A percentile compares a stretch with the other conserved stretches of the same genome.
These are phyloP conservation scores for Xylariales sp. DNA, from an alignment of 2,329 filamentous ascomycete genomes.

Conservation along the genomic window DNA sequence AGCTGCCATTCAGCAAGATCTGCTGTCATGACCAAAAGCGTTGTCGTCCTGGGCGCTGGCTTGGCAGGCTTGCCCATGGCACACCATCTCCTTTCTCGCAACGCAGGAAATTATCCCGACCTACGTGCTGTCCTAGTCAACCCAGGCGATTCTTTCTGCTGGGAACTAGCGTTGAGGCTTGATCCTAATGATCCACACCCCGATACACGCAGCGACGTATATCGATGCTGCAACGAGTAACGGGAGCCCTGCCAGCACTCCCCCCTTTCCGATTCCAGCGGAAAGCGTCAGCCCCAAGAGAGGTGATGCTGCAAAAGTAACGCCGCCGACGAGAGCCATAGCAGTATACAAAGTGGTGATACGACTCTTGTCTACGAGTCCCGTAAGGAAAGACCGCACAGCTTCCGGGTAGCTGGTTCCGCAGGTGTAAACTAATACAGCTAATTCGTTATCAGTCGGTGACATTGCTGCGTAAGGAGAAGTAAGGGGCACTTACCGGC, in stretches of 20 bases:
- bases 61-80: conserved; percentile 41
- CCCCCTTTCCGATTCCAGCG: neutral
- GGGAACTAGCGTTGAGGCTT: too few species aligned
- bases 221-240: neutral
- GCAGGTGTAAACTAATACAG: neutral
- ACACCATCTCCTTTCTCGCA: conserved; percentile 45
- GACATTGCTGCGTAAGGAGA: too few species aligned
- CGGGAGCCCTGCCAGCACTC: neutral
- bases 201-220: neutral
- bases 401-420: neutral
- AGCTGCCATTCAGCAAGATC: too few species aligned
- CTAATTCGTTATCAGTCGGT: neutral
- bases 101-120: conserved; percentile 32
- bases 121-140: conserved; percentile 42
- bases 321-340: neutral
- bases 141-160: conserved; percentile 46
- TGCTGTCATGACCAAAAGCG: conserved; percentile 30
- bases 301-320: neutral
- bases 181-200: neutral
- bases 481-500: neutral
- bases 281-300: neutral
- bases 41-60: conserved; percentile 48
- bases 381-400: neutral
- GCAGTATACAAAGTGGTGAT: neutral
- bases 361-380: neutral